A percentile compares a stretch with the other conserved stretches of the same genome.
These are phyloP conservation scores for Parafenestella ontariensis DNA, from an alignment of 2,329 filamentous ascomycete genomes.

Conservation along the genomic window DNA sequence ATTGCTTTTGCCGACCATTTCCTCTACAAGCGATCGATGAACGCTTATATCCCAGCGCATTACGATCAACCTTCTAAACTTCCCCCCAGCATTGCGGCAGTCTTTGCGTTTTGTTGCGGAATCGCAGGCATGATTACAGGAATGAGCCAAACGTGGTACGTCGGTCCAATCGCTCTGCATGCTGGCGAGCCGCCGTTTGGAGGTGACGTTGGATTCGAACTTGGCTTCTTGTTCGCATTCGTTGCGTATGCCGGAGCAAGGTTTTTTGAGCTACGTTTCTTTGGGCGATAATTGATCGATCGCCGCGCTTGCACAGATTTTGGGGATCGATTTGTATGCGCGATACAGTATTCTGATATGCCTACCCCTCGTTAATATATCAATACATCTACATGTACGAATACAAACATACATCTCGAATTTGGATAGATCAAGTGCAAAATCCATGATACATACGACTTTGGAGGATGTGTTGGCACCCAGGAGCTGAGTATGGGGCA, in stretches of 20 bases:
- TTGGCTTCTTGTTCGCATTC: conserved; percentile 65
- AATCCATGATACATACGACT: too few relatives aligned
- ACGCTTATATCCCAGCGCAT: conserved; percentile 61
- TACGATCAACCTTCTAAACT: conserved; percentile 66
- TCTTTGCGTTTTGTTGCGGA: conserved; percentile 69
- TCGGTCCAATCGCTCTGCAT: conserved; percentile 69
- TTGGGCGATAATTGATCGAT: background rate
- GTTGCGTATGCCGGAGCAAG: conserved; percentile 3
- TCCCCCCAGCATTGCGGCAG: conserved; percentile 69
- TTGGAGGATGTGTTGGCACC: too few relatives aligned
- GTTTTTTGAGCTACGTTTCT: background rate
- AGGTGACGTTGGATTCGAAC: conserved; percentile 69
- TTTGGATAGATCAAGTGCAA: too few relatives aligned
- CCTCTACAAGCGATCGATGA: conserved; percentile 62
- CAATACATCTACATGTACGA: too few relatives aligned
- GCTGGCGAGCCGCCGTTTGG: conserved; percentile 67
- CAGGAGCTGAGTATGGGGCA: too few relatives aligned
- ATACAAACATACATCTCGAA: too few relatives aligned
- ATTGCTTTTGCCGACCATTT: conserved; percentile 72
- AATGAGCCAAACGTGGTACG: conserved; percentile 73
- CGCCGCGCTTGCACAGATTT: background rate
- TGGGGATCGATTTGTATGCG: too few relatives aligned
- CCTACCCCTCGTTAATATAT: too few relatives aligned
- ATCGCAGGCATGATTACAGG: conserved; percentile 71
- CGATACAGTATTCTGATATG: too few relatives aligned